A percentile compares a stretch with the other conserved stretches of the same genome.
These are phyloP conservation scores for Fraxinus sp. DNA, from an alignment of 305 asterid genomes.

Conservation along the genomic window DNA sequence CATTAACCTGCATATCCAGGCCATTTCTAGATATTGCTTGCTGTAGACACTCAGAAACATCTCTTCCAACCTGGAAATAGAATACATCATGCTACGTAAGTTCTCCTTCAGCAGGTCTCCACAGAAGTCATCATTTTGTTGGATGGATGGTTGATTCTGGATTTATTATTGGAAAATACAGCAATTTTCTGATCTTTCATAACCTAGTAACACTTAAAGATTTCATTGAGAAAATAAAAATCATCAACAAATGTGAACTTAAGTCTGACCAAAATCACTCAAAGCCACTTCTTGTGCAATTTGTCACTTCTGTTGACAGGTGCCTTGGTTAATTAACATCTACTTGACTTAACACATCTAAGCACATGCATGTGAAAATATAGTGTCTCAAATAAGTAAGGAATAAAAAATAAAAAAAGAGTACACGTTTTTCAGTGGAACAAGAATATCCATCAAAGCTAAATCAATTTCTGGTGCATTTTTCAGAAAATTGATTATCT, in stretches of 20 bases:
- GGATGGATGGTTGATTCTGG: not conserved
- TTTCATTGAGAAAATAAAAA: not conserved
- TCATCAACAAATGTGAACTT: not conserved
- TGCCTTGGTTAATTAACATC: not conserved
- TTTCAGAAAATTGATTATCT: not conserved
- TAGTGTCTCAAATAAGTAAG: not conserved
- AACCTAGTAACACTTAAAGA: not conserved
- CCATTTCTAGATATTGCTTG: conserved; percentile 62
- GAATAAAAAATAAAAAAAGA: not conserved
- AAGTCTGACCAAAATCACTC: not conserved
- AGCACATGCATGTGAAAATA: not conserved
- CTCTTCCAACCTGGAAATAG: conserved; percentile 61
- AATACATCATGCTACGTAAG: conserved; percentile 9
- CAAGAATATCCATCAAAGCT: not conserved
- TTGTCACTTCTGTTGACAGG: not conserved
- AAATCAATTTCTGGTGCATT: not conserved
- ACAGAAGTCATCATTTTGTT: not conserved
- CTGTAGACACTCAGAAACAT: conserved; percentile 70
- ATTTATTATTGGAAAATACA: not conserved
- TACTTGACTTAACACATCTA: not conserved
- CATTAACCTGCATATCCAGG: conserved; percentile 69
- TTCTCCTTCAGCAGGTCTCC: not conserved
- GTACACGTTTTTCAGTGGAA: not conserved
- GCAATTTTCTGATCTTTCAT: not conserved
- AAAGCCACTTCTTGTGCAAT: not conserved